Base-by-base conservation (phyloP, 140 eudicot genomes). In the Bidens hawaiensis region DNA sequence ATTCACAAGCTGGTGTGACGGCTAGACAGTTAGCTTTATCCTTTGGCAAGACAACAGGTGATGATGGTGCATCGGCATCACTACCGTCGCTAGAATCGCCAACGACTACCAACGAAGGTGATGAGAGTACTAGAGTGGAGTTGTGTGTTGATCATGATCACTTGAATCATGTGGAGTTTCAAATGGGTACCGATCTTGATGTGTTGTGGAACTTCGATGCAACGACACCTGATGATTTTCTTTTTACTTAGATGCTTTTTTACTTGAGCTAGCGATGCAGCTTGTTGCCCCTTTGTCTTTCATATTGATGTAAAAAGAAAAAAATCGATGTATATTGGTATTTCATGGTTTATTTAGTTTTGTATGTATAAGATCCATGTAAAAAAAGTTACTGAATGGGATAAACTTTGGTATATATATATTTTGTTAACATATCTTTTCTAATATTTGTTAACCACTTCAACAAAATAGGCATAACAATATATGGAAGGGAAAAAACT, bases 141-240 rank as follows among this genome's bases (percentile, higher is more conserved):
- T 17, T 64, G 38, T 10, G 38, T 10, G 40, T 34, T 24, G 51
- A 13, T 66, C 38, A 66, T 3, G 25, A 43, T 5, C 65, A 16
- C 40, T 19, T 36, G 51, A 51, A 25, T n/a, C n/a, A n/a, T 47
- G 25, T 60, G 15, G 68, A 60, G 19, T 34, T 70, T 14, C 61
- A 60, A 23, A 70, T 48, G 64, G 63, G 69, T 50, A 25, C 34
- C 22, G 76, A 70, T 50, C 69, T 61, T 50, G 76, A 70, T 1
- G 69, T 34, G 3, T 16, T 70, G 69, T 61, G 69, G 69, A 50
- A 70, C 57, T 70, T 48, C 6, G 76, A 70, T 50, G 69, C 69
- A 50, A 18, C 69, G 45, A 38, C 62, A 13, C 69, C 45, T 17
- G 76, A 61, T 61, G 76, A 70, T 38, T 70, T 34, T 49, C 34